These are phyloP conservation scores for Cydonia oblonga DNA, from an alignment of 331 rosid species.

Conservation along the genomic window DNA sequence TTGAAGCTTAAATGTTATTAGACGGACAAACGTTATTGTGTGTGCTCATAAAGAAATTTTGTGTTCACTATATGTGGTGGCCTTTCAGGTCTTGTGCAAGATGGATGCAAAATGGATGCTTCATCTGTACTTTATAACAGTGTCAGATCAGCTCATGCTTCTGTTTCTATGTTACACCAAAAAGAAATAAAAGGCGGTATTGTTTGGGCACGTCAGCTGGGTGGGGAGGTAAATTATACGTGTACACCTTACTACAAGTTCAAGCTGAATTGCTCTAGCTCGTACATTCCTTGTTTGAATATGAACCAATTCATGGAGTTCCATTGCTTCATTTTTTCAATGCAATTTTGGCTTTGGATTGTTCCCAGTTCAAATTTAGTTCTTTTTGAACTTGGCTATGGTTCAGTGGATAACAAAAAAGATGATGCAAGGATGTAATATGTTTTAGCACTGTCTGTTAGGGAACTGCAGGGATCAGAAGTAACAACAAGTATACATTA, in stretches of 20 bases:
- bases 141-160: slow-evolving; percentile 77
- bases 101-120: slow-evolving; percentile 80
- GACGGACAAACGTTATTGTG: neutral
- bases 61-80: neutral
- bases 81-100: slow-evolving; percentile 74
- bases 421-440: neutral
- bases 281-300: neutral
- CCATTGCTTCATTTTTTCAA: neutral
- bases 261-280: neutral
- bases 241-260: neutral
- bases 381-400: neutral
- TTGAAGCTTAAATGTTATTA: neutral
- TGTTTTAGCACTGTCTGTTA: neutral
- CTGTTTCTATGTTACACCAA: slow-evolving; percentile 61
- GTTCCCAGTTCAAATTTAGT: neutral
- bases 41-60: neutral
- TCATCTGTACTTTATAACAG: slow-evolving; percentile 74
- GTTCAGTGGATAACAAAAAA: neutral
- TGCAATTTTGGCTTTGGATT: neutral
- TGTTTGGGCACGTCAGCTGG: slow-evolving; percentile 93
- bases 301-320: slow-evolving; percentile 4
- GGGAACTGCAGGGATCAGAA: neutral
- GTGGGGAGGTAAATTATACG: slow-evolving; percentile 67
- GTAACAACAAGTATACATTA: too few species aligned
- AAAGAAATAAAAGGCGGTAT: slow-evolving; percentile 56